Conservation (phyloP, 2,329 filamentous ascomycete genomes). For the Onygena corvina region DNA sequence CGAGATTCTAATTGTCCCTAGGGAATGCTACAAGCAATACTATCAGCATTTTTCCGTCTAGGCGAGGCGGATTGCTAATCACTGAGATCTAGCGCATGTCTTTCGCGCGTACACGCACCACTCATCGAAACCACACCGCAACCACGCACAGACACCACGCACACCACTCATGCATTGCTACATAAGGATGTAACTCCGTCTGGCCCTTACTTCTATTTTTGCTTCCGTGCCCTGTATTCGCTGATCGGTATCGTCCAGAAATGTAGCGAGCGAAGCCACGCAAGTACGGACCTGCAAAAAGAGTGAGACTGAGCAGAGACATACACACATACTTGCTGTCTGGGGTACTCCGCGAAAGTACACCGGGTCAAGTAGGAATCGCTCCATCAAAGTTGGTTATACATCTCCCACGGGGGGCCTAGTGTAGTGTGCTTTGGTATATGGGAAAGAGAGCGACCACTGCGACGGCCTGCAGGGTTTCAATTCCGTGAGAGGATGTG, state of each 20-base stretch:
- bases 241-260: not conserved
- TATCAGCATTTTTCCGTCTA: not conserved
- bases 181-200: not conserved
- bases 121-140: no score
- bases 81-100: no score
- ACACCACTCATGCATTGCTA: not conserved
- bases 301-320: not conserved
- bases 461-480: constrained; percentile 1
- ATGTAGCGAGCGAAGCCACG: not conserved
- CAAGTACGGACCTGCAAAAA: not conserved
- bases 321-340: not conserved
- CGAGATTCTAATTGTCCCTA: not conserved
- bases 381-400: not conserved
- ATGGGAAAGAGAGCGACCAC: not conserved
- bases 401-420: not conserved
- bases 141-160: not conserved
- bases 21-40: not conserved
- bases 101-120: no score
- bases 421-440: not conserved
- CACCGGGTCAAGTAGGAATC: not conserved
- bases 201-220: not conserved
- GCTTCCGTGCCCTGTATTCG: not conserved
- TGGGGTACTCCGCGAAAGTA: no score
- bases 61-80: not conserved
- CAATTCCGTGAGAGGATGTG: not conserved